Evolutionary conservation across 345 rosid species (phyloP), one percentile per base, ranked within the genome.

Genomic region (Carallia brachiata): DNA sequence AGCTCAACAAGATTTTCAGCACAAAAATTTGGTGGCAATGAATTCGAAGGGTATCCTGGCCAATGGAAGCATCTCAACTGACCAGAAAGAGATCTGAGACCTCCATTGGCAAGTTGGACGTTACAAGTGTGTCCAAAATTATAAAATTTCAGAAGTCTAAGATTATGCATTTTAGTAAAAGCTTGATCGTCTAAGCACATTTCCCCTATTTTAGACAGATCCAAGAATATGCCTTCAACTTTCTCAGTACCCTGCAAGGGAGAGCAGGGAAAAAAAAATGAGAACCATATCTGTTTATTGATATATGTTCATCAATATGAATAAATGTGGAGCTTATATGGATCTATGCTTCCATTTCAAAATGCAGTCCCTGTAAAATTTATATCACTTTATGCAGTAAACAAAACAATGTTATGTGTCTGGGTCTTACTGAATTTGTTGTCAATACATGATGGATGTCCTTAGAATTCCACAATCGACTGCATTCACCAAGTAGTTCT

Each of bases 1-100:
- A 65, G 58, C 19, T 65, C 59, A 23, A 65, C 58, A 23, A 65
- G 39, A 48, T 65, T 65, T 48, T 48, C 55, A 9, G 36, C 39
- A 50, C 30, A 15, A 2, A 65, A 50, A 17, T 65, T 65, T 48
- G 15, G 7, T 44, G 68, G 68, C 52, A 65, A 10, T 13, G 34
- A 65, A 31, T 28, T 50, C 2, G 13, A 65, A 52, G 68, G 68
- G 9, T 44, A 65, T 52, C 23, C 34, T 1, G 28, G 55, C 68
- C 68, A 65, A 30, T 30, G 58, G 4, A 65, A 32, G 18, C 16
- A 34, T n/a, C 36, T 48, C 36, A 65, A 32, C 39, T 50, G 36
- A 50, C 48, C 37, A 52, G 68, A 31, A 28, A 65, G 6, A 27
- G 68, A 27, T 23, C 50, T 17, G 1, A 65, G 68, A 7, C 68